Evolutionary conservation across 148 eudicot genomes (phyloP).

Genomic region (Rhododendron simsii): DNA sequence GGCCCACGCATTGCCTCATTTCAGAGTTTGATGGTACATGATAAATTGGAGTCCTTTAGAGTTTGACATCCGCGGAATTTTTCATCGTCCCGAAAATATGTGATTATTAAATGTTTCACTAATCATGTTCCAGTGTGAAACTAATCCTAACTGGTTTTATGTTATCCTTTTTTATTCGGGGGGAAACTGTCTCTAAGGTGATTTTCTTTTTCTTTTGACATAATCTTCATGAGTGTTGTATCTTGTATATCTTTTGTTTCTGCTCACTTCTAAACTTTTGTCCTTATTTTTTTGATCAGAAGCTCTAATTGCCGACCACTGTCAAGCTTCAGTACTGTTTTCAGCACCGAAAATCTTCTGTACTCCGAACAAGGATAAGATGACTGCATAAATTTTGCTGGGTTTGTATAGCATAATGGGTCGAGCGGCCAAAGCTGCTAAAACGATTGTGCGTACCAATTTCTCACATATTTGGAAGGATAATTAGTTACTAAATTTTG

Average conservation of each 20-base stretch:
- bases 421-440: constrained; percentile 8
- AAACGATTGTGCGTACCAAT: constrained; percentile 1
- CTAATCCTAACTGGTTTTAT: background rate
- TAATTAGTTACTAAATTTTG: background rate
- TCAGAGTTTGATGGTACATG: background rate
- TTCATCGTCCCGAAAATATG: background rate
- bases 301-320: background rate
- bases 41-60: background rate
- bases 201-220: background rate
- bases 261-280: background rate
- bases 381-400: background rate
- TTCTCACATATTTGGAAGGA: background rate
- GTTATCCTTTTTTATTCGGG: background rate
- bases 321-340: background rate
- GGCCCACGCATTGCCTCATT: background rate
- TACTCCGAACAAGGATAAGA: background rate
- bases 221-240: background rate
- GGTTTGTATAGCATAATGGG: constrained; percentile 6
- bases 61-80: background rate
- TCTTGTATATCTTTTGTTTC: background rate
- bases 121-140: background rate
- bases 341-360: background rate
- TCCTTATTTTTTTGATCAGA: background rate
- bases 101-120: background rate
- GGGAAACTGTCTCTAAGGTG: background rate